phyloP scores from a whole-genome alignment of 768 basidiomycete species.

The Strobilomyces echinocephalus region DNA sequence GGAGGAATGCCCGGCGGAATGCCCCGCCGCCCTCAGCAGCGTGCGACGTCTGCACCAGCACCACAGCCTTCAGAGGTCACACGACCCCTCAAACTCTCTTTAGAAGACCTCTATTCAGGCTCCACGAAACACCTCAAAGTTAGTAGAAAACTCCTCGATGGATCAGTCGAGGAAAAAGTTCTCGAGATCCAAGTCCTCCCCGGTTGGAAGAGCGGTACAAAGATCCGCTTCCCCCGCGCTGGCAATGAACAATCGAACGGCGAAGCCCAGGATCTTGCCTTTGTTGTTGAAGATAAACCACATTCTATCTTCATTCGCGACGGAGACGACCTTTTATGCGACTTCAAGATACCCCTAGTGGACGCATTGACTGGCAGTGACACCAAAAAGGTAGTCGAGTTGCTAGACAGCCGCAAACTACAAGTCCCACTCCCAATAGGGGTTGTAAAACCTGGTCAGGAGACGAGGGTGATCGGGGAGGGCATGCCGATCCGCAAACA shows the following conservation, averaged over 20 bases:
- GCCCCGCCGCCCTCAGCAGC: conserved; percentile 41
- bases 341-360: conserved; percentile 64
- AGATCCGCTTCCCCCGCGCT: conserved; percentile 82
- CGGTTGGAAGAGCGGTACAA: conserved; percentile 96
- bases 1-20: conserved; percentile 49
- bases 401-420: conserved; percentile 76
- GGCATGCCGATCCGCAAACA: conserved; percentile 92
- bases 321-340: conserved; percentile 72
- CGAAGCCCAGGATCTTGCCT: conserved; percentile 86
- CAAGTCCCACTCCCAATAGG: conserved; percentile 62
- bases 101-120: conserved; percentile 85
- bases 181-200: conserved; percentile 77
- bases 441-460: conserved; percentile 72
- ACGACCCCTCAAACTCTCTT: conserved; percentile 76
- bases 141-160: conserved; percentile 64
- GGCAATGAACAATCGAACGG: conserved; percentile 73
- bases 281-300: conserved; percentile 94
- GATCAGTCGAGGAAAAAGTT: conserved; percentile 78
- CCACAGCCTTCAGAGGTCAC: conserved; percentile 55
- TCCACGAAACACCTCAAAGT: conserved; percentile 86
- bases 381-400: conserved; percentile 54
- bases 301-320: conserved; percentile 72
- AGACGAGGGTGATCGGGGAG: conserved; percentile 66
- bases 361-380: conserved; percentile 71
- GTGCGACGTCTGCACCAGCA: conserved; percentile 27